Percentiles rank a stretch among this genome's conserved stretches.
Evolutionary conservation across 176 grass and related monocot genomes (phyloP).

Genomic region (Oryza australiensis): DNA sequence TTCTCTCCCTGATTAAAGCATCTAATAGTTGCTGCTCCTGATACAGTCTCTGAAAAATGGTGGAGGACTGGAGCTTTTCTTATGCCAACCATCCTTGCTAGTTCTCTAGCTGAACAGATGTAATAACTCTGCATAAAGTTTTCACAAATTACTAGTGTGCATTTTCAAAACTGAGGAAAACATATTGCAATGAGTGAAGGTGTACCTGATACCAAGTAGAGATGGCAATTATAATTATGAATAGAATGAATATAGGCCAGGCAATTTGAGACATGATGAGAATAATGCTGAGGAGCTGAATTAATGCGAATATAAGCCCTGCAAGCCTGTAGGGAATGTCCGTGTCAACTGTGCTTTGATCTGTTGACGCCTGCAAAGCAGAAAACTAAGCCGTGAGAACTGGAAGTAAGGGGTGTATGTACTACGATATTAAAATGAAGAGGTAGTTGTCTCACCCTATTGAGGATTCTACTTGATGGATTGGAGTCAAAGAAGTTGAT

Average conservation of each 20-base stretch:
- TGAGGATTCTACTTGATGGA: slow-evolving; percentile 79
- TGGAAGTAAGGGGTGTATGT: background rate
- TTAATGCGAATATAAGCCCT: slow-evolving; percentile 78
- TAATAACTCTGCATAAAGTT: slow-evolving; percentile 65
- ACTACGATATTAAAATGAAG: slow-evolving; percentile 10
- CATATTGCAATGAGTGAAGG: slow-evolving; percentile 14
- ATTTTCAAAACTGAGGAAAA: slow-evolving; percentile 21
- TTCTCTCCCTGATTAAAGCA: slow-evolving; percentile 78
- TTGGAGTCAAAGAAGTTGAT: slow-evolving; percentile 84
- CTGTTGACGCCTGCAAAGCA: slow-evolving; percentile 74
- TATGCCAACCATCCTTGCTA: slow-evolving; percentile 87
- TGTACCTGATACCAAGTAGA: slow-evolving; percentile 87
- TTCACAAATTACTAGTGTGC: slow-evolving; percentile 26
- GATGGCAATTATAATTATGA: slow-evolving; percentile 62
- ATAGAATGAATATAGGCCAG: slow-evolving; percentile 83
- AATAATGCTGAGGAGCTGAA: slow-evolving; percentile 84
- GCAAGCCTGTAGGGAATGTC: slow-evolving; percentile 93
- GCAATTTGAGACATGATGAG: slow-evolving; percentile 90
- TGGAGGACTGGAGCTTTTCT: slow-evolving; percentile 89
- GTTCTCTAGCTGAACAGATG: slow-evolving; percentile 81
- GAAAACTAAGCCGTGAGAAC: slow-evolving; percentile 4
- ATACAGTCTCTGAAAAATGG: slow-evolving; percentile 84
- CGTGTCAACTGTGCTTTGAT: slow-evolving; percentile 81
- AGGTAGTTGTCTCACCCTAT: slow-evolving; percentile 60
- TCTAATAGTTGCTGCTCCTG: slow-evolving; percentile 75